phyloP scores from a whole-genome alignment of 495 filamentous ascomycete species.

The Penicillium salamii region DNA sequence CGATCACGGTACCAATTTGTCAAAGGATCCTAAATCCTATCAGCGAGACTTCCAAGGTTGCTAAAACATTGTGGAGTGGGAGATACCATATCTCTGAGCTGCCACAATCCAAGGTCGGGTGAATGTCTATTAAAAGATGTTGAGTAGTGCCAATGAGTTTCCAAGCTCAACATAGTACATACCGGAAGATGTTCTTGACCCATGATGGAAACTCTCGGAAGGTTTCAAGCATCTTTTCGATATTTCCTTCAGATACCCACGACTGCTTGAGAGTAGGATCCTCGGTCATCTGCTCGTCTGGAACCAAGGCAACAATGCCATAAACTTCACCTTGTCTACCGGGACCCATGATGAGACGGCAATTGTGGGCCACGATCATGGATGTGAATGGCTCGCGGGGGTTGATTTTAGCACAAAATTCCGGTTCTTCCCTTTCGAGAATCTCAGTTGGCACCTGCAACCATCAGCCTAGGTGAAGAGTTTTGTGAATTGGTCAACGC shows the following conservation, averaged over 20 bases:
- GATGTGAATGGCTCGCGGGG: conserved; percentile 21
- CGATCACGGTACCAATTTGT: conserved; percentile 33
- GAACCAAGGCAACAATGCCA: conserved; percentile 20
- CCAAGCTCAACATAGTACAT: neutral
- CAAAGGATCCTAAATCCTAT: conserved; percentile 26
- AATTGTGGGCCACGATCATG: conserved; percentile 22
- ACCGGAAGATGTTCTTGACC: conserved; percentile 24
- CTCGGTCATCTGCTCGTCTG: conserved; percentile 26
- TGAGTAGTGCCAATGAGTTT: neutral
- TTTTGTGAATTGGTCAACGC: neutral
- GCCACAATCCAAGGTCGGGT: conserved; percentile 33
- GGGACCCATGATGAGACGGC: conserved; percentile 23
- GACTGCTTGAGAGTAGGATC: conserved; percentile 18
- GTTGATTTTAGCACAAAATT: conserved; percentile 25
- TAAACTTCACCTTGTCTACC: conserved; percentile 21
- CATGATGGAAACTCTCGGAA: conserved; percentile 36
- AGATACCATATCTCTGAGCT: conserved; percentile 37
- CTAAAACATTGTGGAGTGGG: neutral
- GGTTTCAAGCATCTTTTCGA: conserved; percentile 32
- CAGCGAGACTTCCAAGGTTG: too few relatives aligned
- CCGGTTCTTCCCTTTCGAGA: conserved; percentile 16
- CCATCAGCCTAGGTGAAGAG: neutral
- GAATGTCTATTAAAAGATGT: conserved; percentile 12
- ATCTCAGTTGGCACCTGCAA: conserved; percentile 15
- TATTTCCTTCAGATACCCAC: conserved; percentile 23